Percentiles rank a stretch among this genome's conserved stretches.
Evolutionary conservation across 495 filamentous ascomycete species (phyloP).

Genomic region (Xylaria curta): DNA sequence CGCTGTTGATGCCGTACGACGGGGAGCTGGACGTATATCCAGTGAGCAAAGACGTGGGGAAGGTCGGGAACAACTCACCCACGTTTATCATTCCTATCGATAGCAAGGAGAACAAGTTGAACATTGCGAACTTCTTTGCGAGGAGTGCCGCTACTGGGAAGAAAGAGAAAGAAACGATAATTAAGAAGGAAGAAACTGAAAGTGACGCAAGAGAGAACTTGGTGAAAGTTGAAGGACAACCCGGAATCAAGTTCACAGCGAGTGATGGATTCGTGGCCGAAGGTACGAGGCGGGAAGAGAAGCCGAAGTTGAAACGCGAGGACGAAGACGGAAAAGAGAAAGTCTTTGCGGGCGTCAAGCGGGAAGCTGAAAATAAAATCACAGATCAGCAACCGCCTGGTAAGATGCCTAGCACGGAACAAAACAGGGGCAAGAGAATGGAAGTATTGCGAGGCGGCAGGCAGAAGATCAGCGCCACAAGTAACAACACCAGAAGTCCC

Average conservation of each 20-base stretch:
- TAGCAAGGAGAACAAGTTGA: slow-evolving; percentile 84
- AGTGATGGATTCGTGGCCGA: slow-evolving; percentile 40
- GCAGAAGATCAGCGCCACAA: slow-evolving; percentile 43
- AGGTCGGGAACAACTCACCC: slow-evolving; percentile 91
- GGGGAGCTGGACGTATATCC: slow-evolving; percentile 85
- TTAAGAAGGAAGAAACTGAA: neutral
- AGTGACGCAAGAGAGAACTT: neutral
- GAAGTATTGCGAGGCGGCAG: slow-evolving; percentile 3
- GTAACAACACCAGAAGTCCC: slow-evolving; percentile 44
- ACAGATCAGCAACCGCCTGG: slow-evolving; percentile 52
- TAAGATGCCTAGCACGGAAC: slow-evolving; percentile 48
- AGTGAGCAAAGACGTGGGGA: slow-evolving; percentile 88
- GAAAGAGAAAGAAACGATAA: neutral
- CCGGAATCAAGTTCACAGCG: slow-evolving; percentile 37
- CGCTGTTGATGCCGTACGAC: slow-evolving; percentile 73
- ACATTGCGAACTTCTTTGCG: slow-evolving; percentile 92
- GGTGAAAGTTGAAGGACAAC: slow-evolving; percentile 24
- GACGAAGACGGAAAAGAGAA: slow-evolving; percentile 29
- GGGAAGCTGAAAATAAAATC: slow-evolving; percentile 52
- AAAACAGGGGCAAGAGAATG: slow-evolving; percentile 26
- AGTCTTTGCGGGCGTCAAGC: slow-evolving; percentile 56
- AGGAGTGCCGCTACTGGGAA: slow-evolving; percentile 44
- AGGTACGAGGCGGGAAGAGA: slow-evolving; percentile 9
- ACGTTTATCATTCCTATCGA: slow-evolving; percentile 81
- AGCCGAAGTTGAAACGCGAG: slow-evolving; percentile 24